Evolutionary conservation across 805 yeast genomes (phyloP), one percentile per base, ranked within the genome.

Genomic region (Starmerella riodocensis): DNA sequence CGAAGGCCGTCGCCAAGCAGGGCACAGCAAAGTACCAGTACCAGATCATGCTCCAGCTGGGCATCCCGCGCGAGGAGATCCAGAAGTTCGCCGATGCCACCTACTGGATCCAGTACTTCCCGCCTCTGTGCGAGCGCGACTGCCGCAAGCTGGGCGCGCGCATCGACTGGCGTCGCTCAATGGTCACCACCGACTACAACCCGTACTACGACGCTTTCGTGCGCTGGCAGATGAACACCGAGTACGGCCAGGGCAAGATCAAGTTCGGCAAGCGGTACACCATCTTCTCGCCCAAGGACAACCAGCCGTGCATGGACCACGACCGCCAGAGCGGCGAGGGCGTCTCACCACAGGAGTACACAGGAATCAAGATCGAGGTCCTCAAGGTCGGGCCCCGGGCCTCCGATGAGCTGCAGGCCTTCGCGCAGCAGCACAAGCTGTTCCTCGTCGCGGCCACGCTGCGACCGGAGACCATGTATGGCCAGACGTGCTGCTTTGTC

Each of bases 241-340:
- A 91, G 60, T 82, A 76, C 66, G 85, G 74, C 34, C 64, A 70
- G 43, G 94, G 88, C 48, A 88, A 84, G 65, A 85, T 91, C 66
- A 91, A 88, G 68, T 91, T 91, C 53, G 98, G 98, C 62, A 93
- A 88, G 68, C 78, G 98, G 66, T 83, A 85, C 69, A 91, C 98
- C 51, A 83, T 91, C 55, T 91, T 83, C 66, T 86, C 97, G 30
- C 94, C 85, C 59, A 88, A 82, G 65, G 98, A 91, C 64, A 96
- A 96, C 49, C 98, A 91, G 69, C 93, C 98, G 29, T 91, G 98
- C 70, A 86, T 91, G 88, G 98, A 91, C 63, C 98, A 91, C 63
- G 98, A 91, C 64, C 78, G 98, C 70, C 80, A 73, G 62, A 74
- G 88, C 36, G 98, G 98, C 59, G 98, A 91, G 67, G 97, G 93